phyloP scores from a whole-genome alignment of 768 basidiomycete species.

The Cystoderma amianthinum region DNA sequence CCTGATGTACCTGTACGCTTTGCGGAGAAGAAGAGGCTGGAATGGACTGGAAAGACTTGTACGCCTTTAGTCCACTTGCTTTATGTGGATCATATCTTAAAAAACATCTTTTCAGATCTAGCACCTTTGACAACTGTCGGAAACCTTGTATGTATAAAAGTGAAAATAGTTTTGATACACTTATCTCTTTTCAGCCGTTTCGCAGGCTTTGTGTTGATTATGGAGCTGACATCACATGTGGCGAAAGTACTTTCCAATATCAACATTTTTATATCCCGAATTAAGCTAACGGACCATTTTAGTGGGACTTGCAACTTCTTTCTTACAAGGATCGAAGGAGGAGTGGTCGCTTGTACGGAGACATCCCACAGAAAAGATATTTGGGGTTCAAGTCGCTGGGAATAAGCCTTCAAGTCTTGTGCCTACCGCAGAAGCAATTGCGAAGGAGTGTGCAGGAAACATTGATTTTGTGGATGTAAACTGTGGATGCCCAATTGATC shows the following conservation, averaged over 20 bases:
- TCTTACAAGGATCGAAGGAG: slow-evolving; percentile 81
- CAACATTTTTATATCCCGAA: too few species aligned
- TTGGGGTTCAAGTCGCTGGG: slow-evolving; percentile 92
- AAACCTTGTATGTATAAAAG: slow-evolving; percentile 59
- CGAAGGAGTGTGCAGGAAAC: slow-evolving; percentile 52
- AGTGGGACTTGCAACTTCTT: slow-evolving; percentile 94
- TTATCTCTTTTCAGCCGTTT: slow-evolving; percentile 70
- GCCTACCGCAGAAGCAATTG: slow-evolving; percentile 76
- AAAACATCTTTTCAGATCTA: slow-evolving; percentile 18
- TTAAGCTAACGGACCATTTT: too few species aligned
- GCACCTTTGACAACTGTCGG: slow-evolving; percentile 90
- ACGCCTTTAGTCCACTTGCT: slow-evolving; percentile 13
- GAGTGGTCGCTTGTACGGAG: slow-evolving; percentile 93
- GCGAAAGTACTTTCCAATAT: slow-evolving; percentile 88
- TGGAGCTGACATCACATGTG: slow-evolving; percentile 93
- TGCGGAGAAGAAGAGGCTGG: slow-evolving; percentile 77
- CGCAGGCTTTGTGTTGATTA: slow-evolving; percentile 79
- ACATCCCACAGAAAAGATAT: slow-evolving; percentile 80
- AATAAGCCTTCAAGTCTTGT: slow-evolving; percentile 76
- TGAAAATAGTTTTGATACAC: too few species aligned
- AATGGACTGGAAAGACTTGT: slow-evolving; percentile 89
- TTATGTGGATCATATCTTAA: neutral
- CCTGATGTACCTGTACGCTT: slow-evolving; percentile 69
- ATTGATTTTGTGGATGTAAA: slow-evolving; percentile 95
- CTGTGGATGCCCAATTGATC: slow-evolving; percentile 95